These are phyloP conservation scores for Aspergillus nanangensis DNA, from an alignment of 495 filamentous ascomycete species.

Conservation along the genomic window DNA sequence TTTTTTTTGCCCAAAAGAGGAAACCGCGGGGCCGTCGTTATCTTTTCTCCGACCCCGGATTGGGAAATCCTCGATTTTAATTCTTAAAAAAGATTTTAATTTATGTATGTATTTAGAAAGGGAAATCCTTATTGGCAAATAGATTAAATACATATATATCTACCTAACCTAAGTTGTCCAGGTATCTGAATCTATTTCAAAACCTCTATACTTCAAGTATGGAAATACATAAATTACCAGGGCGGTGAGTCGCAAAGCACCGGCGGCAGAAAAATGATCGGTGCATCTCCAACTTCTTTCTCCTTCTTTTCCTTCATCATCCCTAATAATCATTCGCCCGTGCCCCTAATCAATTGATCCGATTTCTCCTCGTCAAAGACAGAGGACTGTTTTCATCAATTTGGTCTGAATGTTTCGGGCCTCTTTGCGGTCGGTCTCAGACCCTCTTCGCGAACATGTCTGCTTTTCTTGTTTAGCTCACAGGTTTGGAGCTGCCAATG, in stretches of 20 bases:
- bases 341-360: constrained; percentile 10
- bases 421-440: constrained; percentile 37
- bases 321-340: no score
- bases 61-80: constrained; percentile 1
- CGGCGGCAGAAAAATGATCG: neutral
- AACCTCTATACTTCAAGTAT: no score
- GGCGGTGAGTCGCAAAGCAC: no score
- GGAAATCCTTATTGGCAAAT: neutral
- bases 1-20: neutral
- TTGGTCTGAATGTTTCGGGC: constrained; percentile 36
- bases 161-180: no score
- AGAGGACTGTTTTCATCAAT: neutral
- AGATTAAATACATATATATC: no score
- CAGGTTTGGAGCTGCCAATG: constrained; percentile 15
- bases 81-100: no score
- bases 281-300: neutral
- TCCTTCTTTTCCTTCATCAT: neutral
- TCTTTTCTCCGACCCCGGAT: constrained; percentile 13
- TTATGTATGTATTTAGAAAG: no score
- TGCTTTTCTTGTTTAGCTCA: constrained; percentile 33
- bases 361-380: no score
- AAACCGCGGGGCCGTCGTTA: constrained; percentile 10
- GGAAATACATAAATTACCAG: no score
- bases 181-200: no score
- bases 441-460: constrained; percentile 33